Conservation (phyloP, 306 rosid genomes). For the Ceratonia siliqua region DNA sequence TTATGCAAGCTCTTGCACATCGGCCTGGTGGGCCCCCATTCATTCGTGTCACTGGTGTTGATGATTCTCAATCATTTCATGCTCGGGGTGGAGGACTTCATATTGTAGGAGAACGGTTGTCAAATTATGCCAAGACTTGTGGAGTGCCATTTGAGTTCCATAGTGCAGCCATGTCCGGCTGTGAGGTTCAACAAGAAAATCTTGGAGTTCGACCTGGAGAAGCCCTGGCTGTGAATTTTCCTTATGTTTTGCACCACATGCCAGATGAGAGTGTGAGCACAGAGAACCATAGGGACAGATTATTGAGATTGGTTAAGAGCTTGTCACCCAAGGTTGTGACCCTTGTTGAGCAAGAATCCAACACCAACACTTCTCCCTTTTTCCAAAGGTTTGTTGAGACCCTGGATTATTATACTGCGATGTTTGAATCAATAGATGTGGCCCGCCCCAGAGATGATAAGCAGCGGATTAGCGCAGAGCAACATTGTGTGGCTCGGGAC, state of each 20-base stretch:
- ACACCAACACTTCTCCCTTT: constrained; percentile 88
- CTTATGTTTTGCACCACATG: constrained; percentile 86
- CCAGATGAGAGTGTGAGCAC: constrained; percentile 93
- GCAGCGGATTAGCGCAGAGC: constrained; percentile 68
- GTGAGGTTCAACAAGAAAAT: constrained; percentile 48
- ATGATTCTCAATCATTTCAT: constrained; percentile 74
- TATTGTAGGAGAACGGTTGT: constrained; percentile 58
- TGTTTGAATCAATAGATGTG: constrained; percentile 84
- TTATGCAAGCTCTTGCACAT: constrained; percentile 59
- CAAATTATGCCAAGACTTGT: constrained; percentile 43
- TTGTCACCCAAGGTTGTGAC: constrained; percentile 80
- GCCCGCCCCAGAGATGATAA: constrained; percentile 53
- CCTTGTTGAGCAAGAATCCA: constrained; percentile 88
- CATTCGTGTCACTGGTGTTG: constrained; percentile 73
- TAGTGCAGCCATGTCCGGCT: constrained; percentile 68
- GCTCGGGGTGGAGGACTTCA: constrained; percentile 94
- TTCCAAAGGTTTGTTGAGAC: constrained; percentile 63
- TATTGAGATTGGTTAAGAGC: constrained; percentile 73
- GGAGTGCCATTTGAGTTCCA: constrained; percentile 76
- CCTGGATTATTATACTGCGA: constrained; percentile 70
- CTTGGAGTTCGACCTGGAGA: constrained; percentile 58
- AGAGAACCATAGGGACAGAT: constrained; percentile 75
- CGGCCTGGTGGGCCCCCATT: constrained; percentile 70
- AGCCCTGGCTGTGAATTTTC: constrained; percentile 77
- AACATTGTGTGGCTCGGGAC: constrained; percentile 88